These are phyloP conservation scores for Prunus yedoensis DNA, from an alignment of 331 rosid species.

Conservation along the genomic window DNA sequence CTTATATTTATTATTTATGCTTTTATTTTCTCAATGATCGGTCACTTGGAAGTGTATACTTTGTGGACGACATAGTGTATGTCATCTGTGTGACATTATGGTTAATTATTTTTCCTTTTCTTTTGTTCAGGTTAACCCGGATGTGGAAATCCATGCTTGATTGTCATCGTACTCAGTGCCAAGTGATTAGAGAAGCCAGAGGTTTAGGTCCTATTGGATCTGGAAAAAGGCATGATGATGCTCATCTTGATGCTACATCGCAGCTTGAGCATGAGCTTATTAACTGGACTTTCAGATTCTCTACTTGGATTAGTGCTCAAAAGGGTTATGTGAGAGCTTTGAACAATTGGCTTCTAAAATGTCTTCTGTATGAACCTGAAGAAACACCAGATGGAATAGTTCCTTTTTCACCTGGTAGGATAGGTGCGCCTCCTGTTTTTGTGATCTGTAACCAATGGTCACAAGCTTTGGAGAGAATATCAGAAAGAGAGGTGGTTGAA, in stretches of 20 bases:
- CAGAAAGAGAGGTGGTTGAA: conserved; percentile 83
- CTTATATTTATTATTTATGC: background rate
- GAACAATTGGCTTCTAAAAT: conserved; percentile 84
- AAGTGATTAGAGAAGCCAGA: conserved; percentile 81
- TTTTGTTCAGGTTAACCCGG: conserved; percentile 62
- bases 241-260: conserved; percentile 54
- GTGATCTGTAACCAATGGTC: conserved; percentile 93
- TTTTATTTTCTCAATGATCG: conserved; percentile 14
- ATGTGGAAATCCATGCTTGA: conserved; percentile 98
- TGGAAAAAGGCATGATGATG: conserved; percentile 60
- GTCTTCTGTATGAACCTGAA: conserved; percentile 76
- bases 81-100: background rate
- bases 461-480: conserved; percentile 78
- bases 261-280: conserved; percentile 77
- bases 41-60: background rate
- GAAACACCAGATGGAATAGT: conserved; percentile 79
- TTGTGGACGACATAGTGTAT: background rate
- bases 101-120: background rate
- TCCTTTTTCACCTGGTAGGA: conserved; percentile 83
- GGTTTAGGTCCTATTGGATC: conserved; percentile 69
- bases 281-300: conserved; percentile 78
- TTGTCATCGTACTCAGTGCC: conserved; percentile 78
- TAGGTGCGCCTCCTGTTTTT: conserved; percentile 90
- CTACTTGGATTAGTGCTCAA: conserved; percentile 79
- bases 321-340: conserved; percentile 82